phyloP scores from a whole-genome alignment of 306 rosid species.

The Cyamopsis tetragonoloba region DNA sequence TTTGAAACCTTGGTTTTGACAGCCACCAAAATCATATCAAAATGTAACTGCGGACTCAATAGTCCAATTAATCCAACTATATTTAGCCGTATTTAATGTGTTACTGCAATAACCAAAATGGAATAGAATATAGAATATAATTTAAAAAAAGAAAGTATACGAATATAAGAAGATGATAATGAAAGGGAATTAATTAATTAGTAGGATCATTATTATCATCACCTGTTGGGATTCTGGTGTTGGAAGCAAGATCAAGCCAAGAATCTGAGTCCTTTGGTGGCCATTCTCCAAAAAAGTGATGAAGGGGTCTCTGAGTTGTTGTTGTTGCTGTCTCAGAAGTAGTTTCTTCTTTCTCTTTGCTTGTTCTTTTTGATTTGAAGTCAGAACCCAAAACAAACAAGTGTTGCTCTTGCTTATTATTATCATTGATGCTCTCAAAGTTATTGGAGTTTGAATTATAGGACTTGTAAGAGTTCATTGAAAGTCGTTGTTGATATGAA shows the following conservation, averaged over 20 bases:
- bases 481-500: constrained; percentile 54
- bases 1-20: too few relatives aligned
- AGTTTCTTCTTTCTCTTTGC: constrained; percentile 63
- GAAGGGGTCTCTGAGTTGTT: constrained; percentile 64
- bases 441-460: constrained; percentile 52
- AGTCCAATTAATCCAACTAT: too few relatives aligned
- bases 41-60: too few relatives aligned
- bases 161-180: not conserved
- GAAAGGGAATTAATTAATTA: too few relatives aligned
- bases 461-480: constrained; percentile 49
- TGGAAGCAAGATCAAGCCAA: constrained; percentile 97
- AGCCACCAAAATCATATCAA: too few relatives aligned
- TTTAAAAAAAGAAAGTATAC: not conserved
- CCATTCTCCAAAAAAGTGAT: constrained; percentile 95
- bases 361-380: constrained; percentile 63
- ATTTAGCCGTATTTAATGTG: too few relatives aligned
- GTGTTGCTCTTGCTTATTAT: constrained; percentile 45
- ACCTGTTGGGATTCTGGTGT: constrained; percentile 63
- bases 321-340: not conserved
- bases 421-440: constrained; percentile 44
- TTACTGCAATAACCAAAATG: too few relatives aligned
- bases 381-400: constrained; percentile 90
- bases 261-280: constrained; percentile 82
- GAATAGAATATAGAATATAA: not conserved
- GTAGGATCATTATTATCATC: constrained; percentile 2